Conservation (phyloP, 148 eudicot species). For the Persicaria maculosa region DNA sequence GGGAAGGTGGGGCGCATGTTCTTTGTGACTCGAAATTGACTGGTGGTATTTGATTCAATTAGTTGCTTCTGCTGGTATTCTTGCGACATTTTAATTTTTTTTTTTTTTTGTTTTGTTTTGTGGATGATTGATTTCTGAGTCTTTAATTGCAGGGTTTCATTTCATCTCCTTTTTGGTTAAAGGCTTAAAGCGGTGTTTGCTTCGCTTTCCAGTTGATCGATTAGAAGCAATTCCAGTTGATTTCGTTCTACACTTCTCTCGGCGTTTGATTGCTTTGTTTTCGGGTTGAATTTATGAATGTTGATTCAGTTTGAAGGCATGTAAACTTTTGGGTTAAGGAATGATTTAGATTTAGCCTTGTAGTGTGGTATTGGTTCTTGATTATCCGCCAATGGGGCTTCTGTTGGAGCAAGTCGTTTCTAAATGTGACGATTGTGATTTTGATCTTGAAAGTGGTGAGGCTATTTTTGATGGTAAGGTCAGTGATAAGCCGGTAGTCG, state of each 20-base stretch:
- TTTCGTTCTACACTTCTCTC: neutral
- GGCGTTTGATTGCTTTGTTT: neutral
- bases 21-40: neutral
- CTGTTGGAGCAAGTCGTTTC: no score
- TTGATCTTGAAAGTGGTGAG: no score
- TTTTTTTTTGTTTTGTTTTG: no score
- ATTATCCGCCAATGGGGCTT: no score
- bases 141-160: no score
- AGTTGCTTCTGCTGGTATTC: no score
- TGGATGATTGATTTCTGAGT: no score
- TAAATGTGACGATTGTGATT: no score
- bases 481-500: no score
- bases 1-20: neutral
- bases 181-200: neutral
- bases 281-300: neutral
- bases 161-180: neutral
- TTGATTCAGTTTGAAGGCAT: neutral
- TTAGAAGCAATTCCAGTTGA: neutral
- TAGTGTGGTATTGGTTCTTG: neutral
- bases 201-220: neutral
- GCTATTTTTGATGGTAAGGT: no score
- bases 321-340: neutral
- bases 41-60: no score
- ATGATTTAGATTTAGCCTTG: neutral
- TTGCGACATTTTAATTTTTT: no score